Percentiles rank a stretch among this genome's conserved stretches.
These are phyloP conservation scores for Naematelia encephala DNA, from an alignment of 768 basidiomycete genomes.

Conservation along the genomic window DNA sequence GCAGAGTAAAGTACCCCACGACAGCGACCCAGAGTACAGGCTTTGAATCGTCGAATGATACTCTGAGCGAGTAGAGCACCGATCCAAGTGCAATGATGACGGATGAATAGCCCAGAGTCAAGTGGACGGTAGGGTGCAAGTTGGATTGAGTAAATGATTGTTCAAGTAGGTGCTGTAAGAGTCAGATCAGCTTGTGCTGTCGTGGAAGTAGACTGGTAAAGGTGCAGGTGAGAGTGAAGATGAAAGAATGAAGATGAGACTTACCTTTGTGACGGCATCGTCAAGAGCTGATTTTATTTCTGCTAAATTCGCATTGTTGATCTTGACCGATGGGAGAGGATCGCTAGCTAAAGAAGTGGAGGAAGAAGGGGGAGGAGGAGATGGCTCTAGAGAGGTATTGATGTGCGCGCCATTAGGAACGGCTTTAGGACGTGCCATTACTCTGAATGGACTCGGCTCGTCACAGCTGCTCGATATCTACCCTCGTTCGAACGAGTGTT, in stretches of 20 bases:
- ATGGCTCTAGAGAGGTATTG: conserved; percentile 1
- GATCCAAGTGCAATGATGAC: conserved; percentile 78
- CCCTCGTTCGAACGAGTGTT: no score
- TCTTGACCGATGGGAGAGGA: conserved; percentile 52
- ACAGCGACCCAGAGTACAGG: conserved; percentile 73
- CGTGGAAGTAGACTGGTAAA: background rate
- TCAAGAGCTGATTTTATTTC: conserved; percentile 65
- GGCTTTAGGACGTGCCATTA: no score
- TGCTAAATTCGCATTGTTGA: conserved; percentile 57
- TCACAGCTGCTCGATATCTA: no score
- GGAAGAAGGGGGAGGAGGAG: background rate
- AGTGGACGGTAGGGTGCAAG: conserved; percentile 80
- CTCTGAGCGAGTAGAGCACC: conserved; percentile 77
- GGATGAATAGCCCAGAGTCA: conserved; percentile 80
- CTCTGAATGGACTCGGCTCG: no score
- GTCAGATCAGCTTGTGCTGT: background rate
- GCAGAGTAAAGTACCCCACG: conserved; percentile 50
- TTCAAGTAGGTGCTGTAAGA: conserved; percentile 21
- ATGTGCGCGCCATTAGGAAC: background rate
- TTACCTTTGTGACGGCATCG: conserved; percentile 83
- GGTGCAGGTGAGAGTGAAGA: background rate
- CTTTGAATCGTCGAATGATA: conserved; percentile 87
- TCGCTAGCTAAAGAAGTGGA: conserved; percentile 23
- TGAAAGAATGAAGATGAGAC: conserved; percentile 34
- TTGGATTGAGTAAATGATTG: conserved; percentile 76